Evolutionary conservation across 1,284 basidiomycete species (phyloP).

Genomic region (Moesziomyces antarcticus): DNA sequence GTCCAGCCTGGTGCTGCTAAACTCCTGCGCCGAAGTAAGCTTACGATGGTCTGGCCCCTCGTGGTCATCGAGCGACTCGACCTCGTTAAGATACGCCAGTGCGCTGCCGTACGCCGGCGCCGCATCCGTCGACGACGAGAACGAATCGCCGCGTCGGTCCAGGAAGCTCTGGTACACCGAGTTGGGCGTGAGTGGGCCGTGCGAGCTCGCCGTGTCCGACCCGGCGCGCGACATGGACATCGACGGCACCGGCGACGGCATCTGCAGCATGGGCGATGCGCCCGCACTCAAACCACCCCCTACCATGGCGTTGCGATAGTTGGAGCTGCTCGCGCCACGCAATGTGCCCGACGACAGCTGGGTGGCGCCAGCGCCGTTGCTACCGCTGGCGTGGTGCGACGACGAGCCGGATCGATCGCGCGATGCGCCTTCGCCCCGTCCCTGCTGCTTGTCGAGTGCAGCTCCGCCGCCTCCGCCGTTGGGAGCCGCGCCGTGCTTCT

Average conservation of each 20-base stretch:
- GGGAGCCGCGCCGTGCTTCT: slow-evolving; percentile 41
- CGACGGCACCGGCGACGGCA: slow-evolving; percentile 41
- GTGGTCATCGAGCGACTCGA: slow-evolving; percentile 26
- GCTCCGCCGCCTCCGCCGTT: slow-evolving; percentile 24
- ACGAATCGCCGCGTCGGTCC: slow-evolving; percentile 37
- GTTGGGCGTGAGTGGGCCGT: slow-evolving; percentile 43
- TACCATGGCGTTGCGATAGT: slow-evolving; percentile 16
- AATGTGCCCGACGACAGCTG: slow-evolving; percentile 9
- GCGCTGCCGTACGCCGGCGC: slow-evolving; percentile 7
- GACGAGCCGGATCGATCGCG: slow-evolving; percentile 33
- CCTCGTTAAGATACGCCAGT: slow-evolving; percentile 18
- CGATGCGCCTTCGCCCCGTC: slow-evolving; percentile 29
- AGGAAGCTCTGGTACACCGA: slow-evolving; percentile 45
- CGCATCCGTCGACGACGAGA: slow-evolving; percentile 32
- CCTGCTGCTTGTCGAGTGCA: slow-evolving; percentile 28
- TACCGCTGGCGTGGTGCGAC: slow-evolving; percentile 17
- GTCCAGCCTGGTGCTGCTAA: slow-evolving; percentile 23
- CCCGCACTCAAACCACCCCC: slow-evolving; percentile 12
- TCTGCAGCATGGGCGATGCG: slow-evolving; percentile 25
- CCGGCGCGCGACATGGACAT: slow-evolving; percentile 44
- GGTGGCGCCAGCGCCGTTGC: slow-evolving; percentile 19
- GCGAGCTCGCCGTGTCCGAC: slow-evolving; percentile 43
- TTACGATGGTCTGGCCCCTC: slow-evolving; percentile 10
- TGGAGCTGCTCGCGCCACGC: slow-evolving; percentile 13
- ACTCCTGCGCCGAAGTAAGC: slow-evolving; percentile 7